Evolutionary conservation across 2,329 filamentous ascomycete genomes (phyloP), one percentile per base, ranked within the genome.

Genomic region (Penicillium sp.): DNA sequence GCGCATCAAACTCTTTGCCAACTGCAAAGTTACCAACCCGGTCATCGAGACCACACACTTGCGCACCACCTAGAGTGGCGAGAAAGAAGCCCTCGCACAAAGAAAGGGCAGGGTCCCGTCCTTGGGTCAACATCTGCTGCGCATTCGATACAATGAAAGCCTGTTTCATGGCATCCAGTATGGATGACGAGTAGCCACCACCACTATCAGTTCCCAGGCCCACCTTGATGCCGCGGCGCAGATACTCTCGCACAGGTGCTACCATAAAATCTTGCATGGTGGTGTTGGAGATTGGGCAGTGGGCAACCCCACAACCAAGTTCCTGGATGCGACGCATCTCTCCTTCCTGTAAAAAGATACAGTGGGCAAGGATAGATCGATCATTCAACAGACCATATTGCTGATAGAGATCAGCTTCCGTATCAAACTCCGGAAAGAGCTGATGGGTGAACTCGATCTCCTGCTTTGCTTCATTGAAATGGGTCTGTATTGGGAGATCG

Each of bases 231-330:
- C 79, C 84, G 2, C 76, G 73, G 0, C 75, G 69, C 5, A 88
- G 72, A 51, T 86, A 85, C 24, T 83, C 78, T 1, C 83, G 77
- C 7, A 88, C 74, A 0, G 72, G 83, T 0, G 84, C 84, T 0
- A 81, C 80, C 84, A 86, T 74, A 20, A 82, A 85, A 16, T 81
- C 82, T 2, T 82, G 82, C 59, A 72, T 66, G 0, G 83, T 85
- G 73, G 85, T 87, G 67, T 88, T 88, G 10, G 84, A 78, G 1
- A 85, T 79, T 0, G 85, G 86, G 56, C 85, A 88, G 64, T 88
- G 85, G 0, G 85, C 83, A 1, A 88, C 76, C 18, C 85, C 85
- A 60, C 84, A 87, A 0, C 71, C 70, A 9, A 83, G 72, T 9
- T 73, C 67, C 14, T 69, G 62, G 2, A 88, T 62, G 5, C 75